Conservation (phyloP, 768 basidiomycete species). For the Auricularia heimuer region DNA sequence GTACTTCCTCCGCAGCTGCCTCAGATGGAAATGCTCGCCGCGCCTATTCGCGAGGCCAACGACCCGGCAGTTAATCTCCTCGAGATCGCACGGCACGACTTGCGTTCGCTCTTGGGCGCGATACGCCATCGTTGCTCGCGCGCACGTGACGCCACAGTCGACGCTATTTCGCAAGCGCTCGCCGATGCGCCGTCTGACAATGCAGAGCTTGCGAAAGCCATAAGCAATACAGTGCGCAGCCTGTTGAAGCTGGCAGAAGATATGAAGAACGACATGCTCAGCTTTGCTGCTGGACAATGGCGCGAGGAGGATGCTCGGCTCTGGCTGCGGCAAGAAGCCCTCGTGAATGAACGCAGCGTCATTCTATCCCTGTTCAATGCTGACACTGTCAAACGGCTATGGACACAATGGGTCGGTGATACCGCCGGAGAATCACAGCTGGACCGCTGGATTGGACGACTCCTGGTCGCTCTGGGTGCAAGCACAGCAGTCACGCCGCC, state of each 20-base stretch:
- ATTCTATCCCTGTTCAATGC: slow-evolving; percentile 42
- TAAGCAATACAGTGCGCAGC: slow-evolving; percentile 38
- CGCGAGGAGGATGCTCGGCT: slow-evolving; percentile 45
- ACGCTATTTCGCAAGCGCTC: slow-evolving; percentile 31
- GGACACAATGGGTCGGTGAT: slow-evolving; percentile 17
- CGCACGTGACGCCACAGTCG: slow-evolving; percentile 45
- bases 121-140: slow-evolving; percentile 60
- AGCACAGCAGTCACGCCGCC: neutral
- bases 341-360: slow-evolving; percentile 41
- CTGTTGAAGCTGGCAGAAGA: slow-evolving; percentile 43
- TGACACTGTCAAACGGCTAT: slow-evolving; percentile 20
- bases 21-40: slow-evolving; percentile 41
- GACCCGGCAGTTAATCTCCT: slow-evolving; percentile 60
- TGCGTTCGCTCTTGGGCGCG: slow-evolving; percentile 42
- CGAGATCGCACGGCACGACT: slow-evolving; percentile 41
- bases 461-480: slow-evolving; percentile 21
- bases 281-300: slow-evolving; percentile 55
- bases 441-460: slow-evolving; percentile 36
- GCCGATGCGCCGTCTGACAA: slow-evolving; percentile 20
- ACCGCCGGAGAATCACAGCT: slow-evolving; percentile 9
- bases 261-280: slow-evolving; percentile 64
- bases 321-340: slow-evolving; percentile 44
- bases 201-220: slow-evolving; percentile 33
- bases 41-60: slow-evolving; percentile 35
- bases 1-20: slow-evolving; percentile 50